Conservation (phyloP, 768 basidiomycete genomes). For the button mushroom (Agaricus bisporus) region DNA sequence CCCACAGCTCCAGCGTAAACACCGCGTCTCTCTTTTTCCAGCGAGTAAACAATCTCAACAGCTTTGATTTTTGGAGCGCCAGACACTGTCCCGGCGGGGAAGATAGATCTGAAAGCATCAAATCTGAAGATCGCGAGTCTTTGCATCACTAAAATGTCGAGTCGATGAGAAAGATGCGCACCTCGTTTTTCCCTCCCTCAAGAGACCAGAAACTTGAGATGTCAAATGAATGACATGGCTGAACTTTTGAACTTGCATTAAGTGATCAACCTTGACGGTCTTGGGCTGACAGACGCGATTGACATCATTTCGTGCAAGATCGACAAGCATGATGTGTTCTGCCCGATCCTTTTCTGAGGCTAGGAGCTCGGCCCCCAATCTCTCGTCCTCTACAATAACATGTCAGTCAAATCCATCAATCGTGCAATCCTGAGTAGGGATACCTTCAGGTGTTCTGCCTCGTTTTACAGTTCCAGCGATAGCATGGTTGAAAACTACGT, state of each 20-base stretch:
- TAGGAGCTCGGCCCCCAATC: constrained; percentile 65
- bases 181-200: constrained; percentile 84
- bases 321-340: constrained; percentile 99
- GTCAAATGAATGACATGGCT: constrained; percentile 98
- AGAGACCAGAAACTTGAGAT: constrained; percentile 83
- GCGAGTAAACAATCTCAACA: constrained; percentile 81
- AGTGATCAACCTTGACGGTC: constrained; percentile 92
- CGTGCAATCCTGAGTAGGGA: constrained; percentile 15
- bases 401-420: constrained; percentile 11
- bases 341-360: constrained; percentile 93
- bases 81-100: constrained; percentile 97
- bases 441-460: constrained; percentile 83
- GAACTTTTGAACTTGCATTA: constrained; percentile 93
- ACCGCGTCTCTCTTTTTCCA: constrained; percentile 87
- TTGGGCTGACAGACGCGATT: constrained; percentile 94
- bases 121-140: constrained; percentile 47
- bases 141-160: background rate
- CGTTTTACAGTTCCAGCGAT: constrained; percentile 93
- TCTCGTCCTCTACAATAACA: constrained; percentile 74
- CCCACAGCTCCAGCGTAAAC: constrained; percentile 98
- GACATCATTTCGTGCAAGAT: constrained; percentile 96
- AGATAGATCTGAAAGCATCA: constrained; percentile 98
- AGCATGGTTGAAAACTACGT: constrained; percentile 94
- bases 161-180: constrained; percentile 19
- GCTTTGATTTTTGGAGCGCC: constrained; percentile 99